Percentiles rank a stretch among this genome's conserved stretches.
These are phyloP conservation scores for Geotrichum siamense DNA, from an alignment of 1,139 yeast genomes.

Conservation along the genomic window DNA sequence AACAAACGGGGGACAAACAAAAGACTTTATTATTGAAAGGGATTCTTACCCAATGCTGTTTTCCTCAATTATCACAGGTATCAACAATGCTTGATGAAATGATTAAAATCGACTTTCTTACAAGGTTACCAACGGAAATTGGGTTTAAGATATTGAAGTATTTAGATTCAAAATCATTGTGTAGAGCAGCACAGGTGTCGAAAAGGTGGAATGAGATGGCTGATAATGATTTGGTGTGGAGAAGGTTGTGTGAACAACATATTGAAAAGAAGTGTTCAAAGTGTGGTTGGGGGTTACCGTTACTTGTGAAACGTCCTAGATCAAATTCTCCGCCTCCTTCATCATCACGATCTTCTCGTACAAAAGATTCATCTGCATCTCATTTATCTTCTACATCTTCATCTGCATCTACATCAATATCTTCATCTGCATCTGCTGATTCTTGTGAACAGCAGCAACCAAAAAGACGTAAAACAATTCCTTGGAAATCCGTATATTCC, in stretches of 20 bases:
- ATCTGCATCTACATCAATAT: background rate
- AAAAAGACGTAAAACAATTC: constrained; percentile 45
- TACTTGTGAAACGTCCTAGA: constrained; percentile 37
- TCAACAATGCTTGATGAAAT: constrained; percentile 71
- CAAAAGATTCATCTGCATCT: constrained; percentile 17
- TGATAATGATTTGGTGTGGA: constrained; percentile 96
- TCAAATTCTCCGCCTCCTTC: constrained; percentile 3
- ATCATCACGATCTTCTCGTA: constrained; percentile 29
- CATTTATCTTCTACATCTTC: background rate
- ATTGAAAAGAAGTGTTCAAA: constrained; percentile 94
- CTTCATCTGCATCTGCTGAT: background rate
- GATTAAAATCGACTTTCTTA: constrained; percentile 80
- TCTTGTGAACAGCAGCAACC: background rate
- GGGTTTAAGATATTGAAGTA: constrained; percentile 79
- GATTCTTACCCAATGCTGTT: constrained; percentile 80
- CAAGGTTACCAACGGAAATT: constrained; percentile 78
- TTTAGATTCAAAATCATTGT: constrained; percentile 82
- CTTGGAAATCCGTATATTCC: constrained; percentile 93
- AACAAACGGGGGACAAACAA: constrained; percentile 62
- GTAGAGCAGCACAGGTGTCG: constrained; percentile 90
- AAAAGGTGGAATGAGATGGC: constrained; percentile 80
- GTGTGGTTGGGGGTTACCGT: constrained; percentile 98
- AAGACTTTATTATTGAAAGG: constrained; percentile 77
- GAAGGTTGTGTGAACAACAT: constrained; percentile 96
- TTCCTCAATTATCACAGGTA: constrained; percentile 85